Conservation (phyloP, 1,284 basidiomycete genomes). For the Coriolopsis trogii region DNA sequence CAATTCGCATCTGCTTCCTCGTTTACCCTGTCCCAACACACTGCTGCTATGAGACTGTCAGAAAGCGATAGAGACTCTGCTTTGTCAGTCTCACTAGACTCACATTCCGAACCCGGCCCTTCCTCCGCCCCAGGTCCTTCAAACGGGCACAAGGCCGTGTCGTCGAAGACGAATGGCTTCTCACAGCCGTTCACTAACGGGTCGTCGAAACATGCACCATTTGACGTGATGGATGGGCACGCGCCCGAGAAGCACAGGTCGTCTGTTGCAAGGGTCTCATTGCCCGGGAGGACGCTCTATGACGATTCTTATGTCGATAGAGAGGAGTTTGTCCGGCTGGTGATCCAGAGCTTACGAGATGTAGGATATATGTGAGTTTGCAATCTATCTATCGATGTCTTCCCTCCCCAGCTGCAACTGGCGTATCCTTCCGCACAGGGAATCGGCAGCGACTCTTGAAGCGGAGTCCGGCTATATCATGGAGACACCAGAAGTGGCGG, state of each 20-base stretch:
- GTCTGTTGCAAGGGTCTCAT: slow-evolving; percentile 56
- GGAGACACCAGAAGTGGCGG: slow-evolving; percentile 78
- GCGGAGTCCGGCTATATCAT: slow-evolving; percentile 91
- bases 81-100: slow-evolving; percentile 50
- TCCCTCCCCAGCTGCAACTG: slow-evolving; percentile 13
- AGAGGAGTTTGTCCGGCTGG: slow-evolving; percentile 90
- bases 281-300: slow-evolving; percentile 74
- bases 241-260: slow-evolving; percentile 49
- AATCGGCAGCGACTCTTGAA: slow-evolving; percentile 87
- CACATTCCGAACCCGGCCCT: slow-evolving; percentile 52
- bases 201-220: slow-evolving; percentile 36
- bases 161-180: slow-evolving; percentile 39
- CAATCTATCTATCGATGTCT: slow-evolving; percentile 15
- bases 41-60: slow-evolving; percentile 55
- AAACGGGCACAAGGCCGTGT: slow-evolving; percentile 46
- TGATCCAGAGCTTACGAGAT: slow-evolving; percentile 90
- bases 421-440: slow-evolving; percentile 48
- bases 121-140: slow-evolving; percentile 50
- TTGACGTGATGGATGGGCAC: slow-evolving; percentile 36
- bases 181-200: slow-evolving; percentile 33
- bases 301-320: slow-evolving; percentile 80
- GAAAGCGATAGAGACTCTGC: slow-evolving; percentile 57
- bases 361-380: slow-evolving; percentile 87
- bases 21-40: slow-evolving; percentile 18
- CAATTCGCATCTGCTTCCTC: slow-evolving; percentile 25